phyloP scores from a whole-genome alignment of 2,329 filamentous ascomycete species.

The Akanthomyces uredinophilus region DNA sequence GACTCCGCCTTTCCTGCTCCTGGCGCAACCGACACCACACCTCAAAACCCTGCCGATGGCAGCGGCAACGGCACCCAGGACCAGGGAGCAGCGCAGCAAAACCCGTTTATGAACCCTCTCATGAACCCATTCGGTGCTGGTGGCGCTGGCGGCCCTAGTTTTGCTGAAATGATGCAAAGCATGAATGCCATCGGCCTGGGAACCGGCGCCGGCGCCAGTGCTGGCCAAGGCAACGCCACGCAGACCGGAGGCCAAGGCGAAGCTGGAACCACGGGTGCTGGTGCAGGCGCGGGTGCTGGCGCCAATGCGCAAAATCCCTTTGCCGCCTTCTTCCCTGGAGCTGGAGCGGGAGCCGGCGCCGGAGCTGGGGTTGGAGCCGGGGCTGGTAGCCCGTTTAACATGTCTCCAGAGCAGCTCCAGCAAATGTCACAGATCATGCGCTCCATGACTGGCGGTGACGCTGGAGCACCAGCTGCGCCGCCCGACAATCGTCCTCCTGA shows the following conservation, averaged over 20 bases:
- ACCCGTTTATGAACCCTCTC: constrained; percentile 40
- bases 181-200: constrained; percentile 29
- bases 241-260: constrained; percentile 23
- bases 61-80: constrained; percentile 22
- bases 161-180: constrained; percentile 22
- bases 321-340: constrained; percentile 53
- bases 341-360: constrained; percentile 28
- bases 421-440: constrained; percentile 49
- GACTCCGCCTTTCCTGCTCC: constrained; percentile 75
- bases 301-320: constrained; percentile 55
- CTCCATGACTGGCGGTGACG: constrained; percentile 26
- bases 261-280: constrained; percentile 14
- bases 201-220: constrained; percentile 13
- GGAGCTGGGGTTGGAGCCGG: constrained; percentile 29
- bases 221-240: background rate
- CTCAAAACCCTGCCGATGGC: constrained; percentile 39
- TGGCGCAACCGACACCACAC: constrained; percentile 83
- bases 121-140: constrained; percentile 26
- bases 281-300: constrained; percentile 1
- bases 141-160: constrained; percentile 18
- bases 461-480: constrained; percentile 47
- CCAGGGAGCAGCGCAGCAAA: constrained; percentile 7
- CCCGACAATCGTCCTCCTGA: constrained; percentile 84
- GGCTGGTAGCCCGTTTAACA: constrained; percentile 37
- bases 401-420: constrained; percentile 52